phyloP scores from a whole-genome alignment of 805 yeast species.

The Torulaspora indica region DNA sequence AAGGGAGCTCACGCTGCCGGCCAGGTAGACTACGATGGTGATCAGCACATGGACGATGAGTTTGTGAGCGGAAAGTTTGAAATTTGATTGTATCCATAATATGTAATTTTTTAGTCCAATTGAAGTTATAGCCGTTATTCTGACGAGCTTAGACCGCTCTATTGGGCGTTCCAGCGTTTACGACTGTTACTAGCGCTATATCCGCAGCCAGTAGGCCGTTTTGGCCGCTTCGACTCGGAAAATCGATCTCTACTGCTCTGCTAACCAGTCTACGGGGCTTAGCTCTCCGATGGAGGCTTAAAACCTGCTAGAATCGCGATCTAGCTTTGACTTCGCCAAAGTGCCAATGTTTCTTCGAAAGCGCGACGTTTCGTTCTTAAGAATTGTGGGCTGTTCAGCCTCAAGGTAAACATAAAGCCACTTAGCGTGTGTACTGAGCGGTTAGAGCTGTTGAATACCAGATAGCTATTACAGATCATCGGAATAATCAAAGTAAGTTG shows the following conservation, averaged over 20 bases:
- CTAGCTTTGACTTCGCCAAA: neutral
- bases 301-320: neutral
- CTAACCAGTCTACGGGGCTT: neutral
- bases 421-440: neutral
- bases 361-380: constrained; percentile 3
- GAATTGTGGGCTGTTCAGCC: constrained; percentile 4
- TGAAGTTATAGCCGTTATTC: neutral
- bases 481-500: neutral
- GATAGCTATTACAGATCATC: neutral
- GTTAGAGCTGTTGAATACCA: neutral
- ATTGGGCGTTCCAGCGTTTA: neutral
- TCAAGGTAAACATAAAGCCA: neutral
- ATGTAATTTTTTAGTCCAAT: neutral
- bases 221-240: neutral
- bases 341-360: neutral
- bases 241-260: neutral
- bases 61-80: constrained; percentile 90
- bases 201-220: neutral
- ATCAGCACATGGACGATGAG: constrained; percentile 69
- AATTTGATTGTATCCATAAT: constrained; percentile 39
- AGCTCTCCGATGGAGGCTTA: neutral
- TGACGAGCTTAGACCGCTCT: no score
- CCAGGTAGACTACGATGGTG: constrained; percentile 40
- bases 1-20: constrained; percentile 15
- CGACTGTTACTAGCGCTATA: neutral